Base-by-base conservation (phyloP, 2,329 filamentous ascomycete species). In the Alternaria sp. region DNA sequence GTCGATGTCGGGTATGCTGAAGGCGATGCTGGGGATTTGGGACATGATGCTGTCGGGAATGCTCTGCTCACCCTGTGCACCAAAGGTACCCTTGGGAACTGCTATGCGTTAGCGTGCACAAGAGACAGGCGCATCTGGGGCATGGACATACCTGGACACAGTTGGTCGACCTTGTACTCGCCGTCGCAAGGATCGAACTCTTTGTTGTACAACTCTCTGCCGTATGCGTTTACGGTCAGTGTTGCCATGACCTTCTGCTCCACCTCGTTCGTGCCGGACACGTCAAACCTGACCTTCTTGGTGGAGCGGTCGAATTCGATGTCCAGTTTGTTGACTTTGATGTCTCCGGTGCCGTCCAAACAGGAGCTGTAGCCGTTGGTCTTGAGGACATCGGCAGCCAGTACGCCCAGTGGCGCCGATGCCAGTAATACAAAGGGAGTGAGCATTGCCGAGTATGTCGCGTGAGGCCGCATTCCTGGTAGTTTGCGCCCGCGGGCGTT, bases 1-100 rank as follows among this genome's bases (percentile, higher is more conserved):
- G 54, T 94, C 89, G 67, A 99, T 90, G 75, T 99, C 93, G 49
- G 95, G 95, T 31, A 99, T 83, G 60, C 86, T 85, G 80, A 97
- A 99, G 11, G 94, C 94, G 66, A 99, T 96, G 2, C 86, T 81
- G 1, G 95, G 95, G 39, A 99, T 94, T 78, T 90, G 80, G 53
- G 84, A 84, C 55, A 91, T 88, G 72, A 88, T 94, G 60, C 88
- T 72, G 0, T 85, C 78, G 14, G 93, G 90, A 37, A 99, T 90
- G 29, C 82, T 78, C 75, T 95, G 90, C 3, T 80, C 80, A 45
- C 93, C 94, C 41, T 81, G 80, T 7, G 94, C 93, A 13, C 86
- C 79, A 72, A 98, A 99, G 5, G 78, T 79, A 24, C 91, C 90
- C 4, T 83, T 81, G 11, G 93, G 93, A 8, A 97, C 89, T 89